These are phyloP conservation scores for Ampelocalamus luodianensis DNA, from an alignment of 176 grass and related monocot genomes.

Conservation along the genomic window DNA sequence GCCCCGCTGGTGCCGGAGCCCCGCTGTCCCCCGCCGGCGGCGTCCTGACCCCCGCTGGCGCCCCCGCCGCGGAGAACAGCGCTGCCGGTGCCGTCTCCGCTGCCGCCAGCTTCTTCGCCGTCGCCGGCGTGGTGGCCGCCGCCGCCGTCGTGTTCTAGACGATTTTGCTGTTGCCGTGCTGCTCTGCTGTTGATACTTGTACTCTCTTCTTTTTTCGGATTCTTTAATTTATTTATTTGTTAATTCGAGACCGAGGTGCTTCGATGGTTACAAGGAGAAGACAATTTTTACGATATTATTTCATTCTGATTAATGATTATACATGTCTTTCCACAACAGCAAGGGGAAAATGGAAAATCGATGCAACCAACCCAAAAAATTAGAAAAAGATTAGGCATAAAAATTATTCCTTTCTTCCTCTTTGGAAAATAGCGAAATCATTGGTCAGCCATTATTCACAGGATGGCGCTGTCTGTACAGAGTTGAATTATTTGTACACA, in stretches of 20 bases:
- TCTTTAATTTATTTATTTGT: conserved; percentile 44
- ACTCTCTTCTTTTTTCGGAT: not conserved
- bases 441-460: too few species aligned
- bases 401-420: too few species aligned
- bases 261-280: not conserved
- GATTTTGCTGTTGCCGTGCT: too few species aligned
- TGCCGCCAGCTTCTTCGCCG: conserved; percentile 31
- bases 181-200: conserved; percentile 31
- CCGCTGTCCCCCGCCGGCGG: not conserved
- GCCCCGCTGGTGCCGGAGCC: conserved; percentile 14
- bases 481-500: too few species aligned
- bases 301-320: too few species aligned
- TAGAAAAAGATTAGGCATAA: too few species aligned
- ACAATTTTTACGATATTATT: too few species aligned
- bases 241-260: conserved; percentile 2
- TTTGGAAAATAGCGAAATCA: too few species aligned
- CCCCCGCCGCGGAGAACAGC: not conserved
- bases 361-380: too few species aligned
- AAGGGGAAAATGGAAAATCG: too few species aligned
- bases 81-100: not conserved
- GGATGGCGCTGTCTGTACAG: too few species aligned
- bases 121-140: conserved; percentile 8
- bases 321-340: too few species aligned
- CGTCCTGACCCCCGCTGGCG: not conserved
- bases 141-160: conserved; percentile 44